Evolutionary conservation across 768 basidiomycete species (phyloP).

Genomic region (Pleurotus tuber-regium): DNA sequence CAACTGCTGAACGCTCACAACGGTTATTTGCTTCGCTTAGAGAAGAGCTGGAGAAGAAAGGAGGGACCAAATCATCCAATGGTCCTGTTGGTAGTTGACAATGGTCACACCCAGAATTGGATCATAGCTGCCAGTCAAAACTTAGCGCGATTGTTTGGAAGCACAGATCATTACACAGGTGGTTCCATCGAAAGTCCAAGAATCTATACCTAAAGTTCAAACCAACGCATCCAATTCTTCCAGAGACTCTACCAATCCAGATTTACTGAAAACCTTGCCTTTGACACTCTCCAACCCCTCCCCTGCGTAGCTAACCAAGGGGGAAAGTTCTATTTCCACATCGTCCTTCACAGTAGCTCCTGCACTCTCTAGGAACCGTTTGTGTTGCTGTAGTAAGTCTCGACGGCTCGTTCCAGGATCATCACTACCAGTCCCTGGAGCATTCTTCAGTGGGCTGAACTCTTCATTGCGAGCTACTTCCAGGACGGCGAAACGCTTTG

Average conservation of each 20-base stretch:
- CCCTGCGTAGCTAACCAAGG: conserved; percentile 86
- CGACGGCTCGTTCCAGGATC: conserved; percentile 87
- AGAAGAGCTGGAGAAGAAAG: conserved; percentile 77
- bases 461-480: conserved; percentile 88
- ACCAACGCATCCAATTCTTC: conserved; percentile 73
- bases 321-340: conserved; percentile 89
- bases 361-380: conserved; percentile 73
- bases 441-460: conserved; percentile 97
- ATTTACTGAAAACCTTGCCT: conserved; percentile 76
- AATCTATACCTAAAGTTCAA: conserved; percentile 26
- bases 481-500: conserved; percentile 77
- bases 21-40: conserved; percentile 76
- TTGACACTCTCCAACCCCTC: conserved; percentile 82
- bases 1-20: conserved; percentile 81
- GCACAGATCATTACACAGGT: conserved; percentile 7
- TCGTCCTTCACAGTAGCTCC: conserved; percentile 73
- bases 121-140: neutral
- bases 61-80: conserved; percentile 41
- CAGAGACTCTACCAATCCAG: conserved; percentile 61
- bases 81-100: conserved; percentile 42
- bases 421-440: conserved; percentile 87
- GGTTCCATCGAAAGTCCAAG: neutral
- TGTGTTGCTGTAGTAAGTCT: conserved; percentile 88
- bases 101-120: conserved; percentile 14
- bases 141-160: neutral